phyloP scores from a whole-genome alignment of 2,329 filamentous ascomycete species.

The Calonectria naviculata region DNA sequence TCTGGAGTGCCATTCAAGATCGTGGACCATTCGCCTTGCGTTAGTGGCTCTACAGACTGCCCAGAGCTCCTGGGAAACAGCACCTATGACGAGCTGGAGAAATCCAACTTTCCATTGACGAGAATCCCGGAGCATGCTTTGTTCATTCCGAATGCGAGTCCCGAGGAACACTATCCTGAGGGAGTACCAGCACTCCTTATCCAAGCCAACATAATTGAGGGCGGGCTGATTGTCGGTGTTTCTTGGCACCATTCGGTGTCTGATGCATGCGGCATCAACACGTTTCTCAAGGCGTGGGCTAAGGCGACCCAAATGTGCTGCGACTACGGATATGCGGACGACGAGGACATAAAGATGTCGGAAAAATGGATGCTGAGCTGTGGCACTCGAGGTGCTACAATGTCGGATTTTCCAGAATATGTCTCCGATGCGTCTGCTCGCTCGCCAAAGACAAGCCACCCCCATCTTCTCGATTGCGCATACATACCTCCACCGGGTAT shows the following conservation, averaged over 20 bases:
- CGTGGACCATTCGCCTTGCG: neutral
- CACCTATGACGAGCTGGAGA: neutral
- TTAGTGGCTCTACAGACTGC: neutral
- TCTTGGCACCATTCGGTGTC: neutral
- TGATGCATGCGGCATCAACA: neutral
- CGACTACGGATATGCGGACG: neutral
- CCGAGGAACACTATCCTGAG: neutral
- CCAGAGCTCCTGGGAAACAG: neutral
- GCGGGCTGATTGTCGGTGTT: neutral
- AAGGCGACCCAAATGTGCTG: neutral
- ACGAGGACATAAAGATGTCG: neutral
- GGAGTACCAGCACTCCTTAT: neutral
- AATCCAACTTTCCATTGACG: neutral
- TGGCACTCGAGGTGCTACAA: neutral
- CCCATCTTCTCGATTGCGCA: neutral
- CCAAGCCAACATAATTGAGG: neutral
- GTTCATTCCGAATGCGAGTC: neutral
- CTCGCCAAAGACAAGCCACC: neutral
- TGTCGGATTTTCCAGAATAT: neutral
- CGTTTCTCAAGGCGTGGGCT: neutral
- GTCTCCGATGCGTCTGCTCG: neutral
- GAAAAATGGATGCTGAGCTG: neutral
- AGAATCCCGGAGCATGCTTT: neutral
- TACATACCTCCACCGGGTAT: neutral
- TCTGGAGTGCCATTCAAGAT: neutral